These are phyloP conservation scores for Populus trichocarpa DNA, from an alignment of 441 rosid genomes.

Conservation along the genomic window DNA sequence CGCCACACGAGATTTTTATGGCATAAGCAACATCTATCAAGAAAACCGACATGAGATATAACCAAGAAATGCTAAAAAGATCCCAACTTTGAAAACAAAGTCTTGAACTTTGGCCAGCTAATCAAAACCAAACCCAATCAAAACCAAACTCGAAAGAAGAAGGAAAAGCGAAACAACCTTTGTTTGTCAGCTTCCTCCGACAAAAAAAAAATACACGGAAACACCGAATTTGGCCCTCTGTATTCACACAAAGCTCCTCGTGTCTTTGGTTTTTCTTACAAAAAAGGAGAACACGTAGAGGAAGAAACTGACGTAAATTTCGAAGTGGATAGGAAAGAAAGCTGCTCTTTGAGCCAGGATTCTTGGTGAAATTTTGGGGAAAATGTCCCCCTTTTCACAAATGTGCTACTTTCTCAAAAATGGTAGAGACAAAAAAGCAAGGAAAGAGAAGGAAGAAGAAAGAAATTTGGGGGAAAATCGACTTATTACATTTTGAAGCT, in stretches of 20 bases:
- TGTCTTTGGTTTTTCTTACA: neutral
- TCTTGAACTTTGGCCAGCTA: neutral
- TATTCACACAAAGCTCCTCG: neutral
- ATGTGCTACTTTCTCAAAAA: too few relatives aligned
- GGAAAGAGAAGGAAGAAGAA: too few relatives aligned
- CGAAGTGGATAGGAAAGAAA: neutral
- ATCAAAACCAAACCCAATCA: neutral
- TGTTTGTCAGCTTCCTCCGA: constrained; percentile 18
- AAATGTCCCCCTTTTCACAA: too few relatives aligned
- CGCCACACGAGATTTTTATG: constrained; percentile 11
- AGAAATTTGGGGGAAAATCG: too few relatives aligned
- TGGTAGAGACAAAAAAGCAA: too few relatives aligned
- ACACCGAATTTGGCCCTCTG: constrained; percentile 9
- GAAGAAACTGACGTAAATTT: neutral
- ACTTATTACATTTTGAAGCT: too few relatives aligned
- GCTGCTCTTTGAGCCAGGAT: neutral
- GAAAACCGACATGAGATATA: constrained; percentile 10
- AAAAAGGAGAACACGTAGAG: neutral
- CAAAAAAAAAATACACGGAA: constrained; percentile 8
- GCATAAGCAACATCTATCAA: constrained; percentile 9
- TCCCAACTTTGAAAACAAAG: neutral
- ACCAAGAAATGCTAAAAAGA: neutral
- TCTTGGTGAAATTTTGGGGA: too few relatives aligned
- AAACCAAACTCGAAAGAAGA: neutral
- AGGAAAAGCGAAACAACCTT: constrained; percentile 3